Evolutionary conservation across 352 stramenopile genomes (phyloP).

Genomic region (Globisporangium solare): DNA sequence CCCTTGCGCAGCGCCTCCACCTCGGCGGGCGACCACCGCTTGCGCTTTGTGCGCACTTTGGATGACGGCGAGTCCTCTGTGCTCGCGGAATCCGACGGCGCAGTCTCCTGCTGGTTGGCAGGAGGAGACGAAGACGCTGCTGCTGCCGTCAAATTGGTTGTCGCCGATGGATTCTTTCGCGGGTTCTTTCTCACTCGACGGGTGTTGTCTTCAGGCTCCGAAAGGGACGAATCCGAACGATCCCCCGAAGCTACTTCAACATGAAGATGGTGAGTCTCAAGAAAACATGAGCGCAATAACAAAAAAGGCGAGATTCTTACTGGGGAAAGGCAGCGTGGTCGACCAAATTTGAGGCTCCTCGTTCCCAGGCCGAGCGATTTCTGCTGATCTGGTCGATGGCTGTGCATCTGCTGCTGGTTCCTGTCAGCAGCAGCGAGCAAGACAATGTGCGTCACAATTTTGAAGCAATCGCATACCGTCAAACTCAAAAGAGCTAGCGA

Average conservation of each 20-base stretch:
- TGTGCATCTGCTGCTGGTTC: neutral
- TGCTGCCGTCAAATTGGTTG: neutral
- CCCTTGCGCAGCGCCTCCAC: slow-evolving; percentile 55
- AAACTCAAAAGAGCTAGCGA: too few species aligned
- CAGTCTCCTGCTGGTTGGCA: slow-evolving; percentile 3
- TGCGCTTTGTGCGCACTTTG: slow-evolving; percentile 21
- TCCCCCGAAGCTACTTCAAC: slow-evolving; percentile 1
- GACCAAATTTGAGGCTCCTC: slow-evolving; percentile 24
- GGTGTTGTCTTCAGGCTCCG: slow-evolving; percentile 6
- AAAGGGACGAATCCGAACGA: slow-evolving; percentile 4
- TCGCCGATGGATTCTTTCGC: neutral
- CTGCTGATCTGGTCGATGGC: neutral
- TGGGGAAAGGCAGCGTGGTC: slow-evolving; percentile 18
- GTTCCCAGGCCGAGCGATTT: slow-evolving; percentile 3
- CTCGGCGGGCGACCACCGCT: slow-evolving; percentile 52
- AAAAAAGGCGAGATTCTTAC: slow-evolving; percentile 14
- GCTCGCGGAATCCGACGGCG: slow-evolving; percentile 3
- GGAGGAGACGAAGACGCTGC: neutral
- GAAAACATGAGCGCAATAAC: neutral
- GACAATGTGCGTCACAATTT: too few species aligned
- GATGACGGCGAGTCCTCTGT: slow-evolving; percentile 1
- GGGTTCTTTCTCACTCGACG: neutral
- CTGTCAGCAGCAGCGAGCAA: too few species aligned
- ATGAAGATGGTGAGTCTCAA: neutral
- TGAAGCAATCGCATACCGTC: too few species aligned